Percentiles rank a stretch among this genome's conserved stretches.
These are phyloP conservation scores for Chrysopogon serrulatus DNA, from an alignment of 176 grass and related monocot genomes.

Conservation along the genomic window DNA sequence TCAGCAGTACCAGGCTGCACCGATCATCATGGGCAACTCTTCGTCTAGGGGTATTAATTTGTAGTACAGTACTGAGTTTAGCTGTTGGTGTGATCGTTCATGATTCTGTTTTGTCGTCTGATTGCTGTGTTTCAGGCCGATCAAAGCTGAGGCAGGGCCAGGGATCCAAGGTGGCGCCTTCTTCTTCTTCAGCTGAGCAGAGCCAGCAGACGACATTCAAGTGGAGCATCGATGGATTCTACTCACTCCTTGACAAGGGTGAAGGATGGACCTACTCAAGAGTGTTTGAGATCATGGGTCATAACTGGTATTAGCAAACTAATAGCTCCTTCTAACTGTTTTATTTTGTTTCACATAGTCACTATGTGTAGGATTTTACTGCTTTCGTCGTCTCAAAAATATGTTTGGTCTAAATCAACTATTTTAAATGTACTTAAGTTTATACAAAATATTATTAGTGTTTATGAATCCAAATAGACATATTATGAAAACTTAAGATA, in stretches of 20 bases:
- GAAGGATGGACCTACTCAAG: conserved; percentile 33
- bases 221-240: conserved; percentile 48
- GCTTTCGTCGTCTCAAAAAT: too few species aligned
- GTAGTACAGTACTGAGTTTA: not conserved
- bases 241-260: conserved; percentile 23
- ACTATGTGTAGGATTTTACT: not conserved
- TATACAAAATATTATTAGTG: not conserved
- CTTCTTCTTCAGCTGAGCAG: not conserved
- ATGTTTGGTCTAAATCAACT: too few species aligned
- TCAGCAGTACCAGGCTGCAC: not conserved
- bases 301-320: conserved; percentile 4
- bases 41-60: not conserved
- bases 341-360: not conserved
- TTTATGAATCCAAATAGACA: not conserved
- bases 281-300: conserved; percentile 25
- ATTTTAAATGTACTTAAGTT: not conserved
- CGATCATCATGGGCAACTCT: not conserved
- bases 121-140: not conserved
- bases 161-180: not conserved
- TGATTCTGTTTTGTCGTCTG: not conserved
- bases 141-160: not conserved
- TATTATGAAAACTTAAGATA: not conserved
- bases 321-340: not conserved
- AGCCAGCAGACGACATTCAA: conserved; percentile 18
- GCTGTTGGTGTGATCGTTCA: not conserved